Base-by-base conservation (phyloP, 352 stramenopile genomes). In the Pythium apleroticum region DNA sequence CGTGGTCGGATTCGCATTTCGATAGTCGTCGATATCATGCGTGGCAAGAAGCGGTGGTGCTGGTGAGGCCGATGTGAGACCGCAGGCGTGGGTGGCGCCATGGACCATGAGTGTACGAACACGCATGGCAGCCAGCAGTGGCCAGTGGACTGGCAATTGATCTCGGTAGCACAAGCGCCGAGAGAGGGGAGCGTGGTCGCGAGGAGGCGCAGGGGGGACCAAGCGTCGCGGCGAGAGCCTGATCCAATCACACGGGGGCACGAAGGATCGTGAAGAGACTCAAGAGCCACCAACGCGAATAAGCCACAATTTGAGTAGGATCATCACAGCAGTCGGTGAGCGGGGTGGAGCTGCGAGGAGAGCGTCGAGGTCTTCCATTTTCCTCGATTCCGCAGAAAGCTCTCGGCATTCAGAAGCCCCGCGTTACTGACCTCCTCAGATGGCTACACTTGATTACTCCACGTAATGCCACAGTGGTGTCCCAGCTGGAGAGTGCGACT, bases 81-180 rank as follows among this genome's bases (percentile, higher is more conserved):
- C 24, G 28, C 11, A 27, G 55, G 39, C 15, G 10, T 19, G 14
- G 12, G 17, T 22, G 12, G 17, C 24, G 22, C 33, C 30, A 22
- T 48, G 19, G 52, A 60, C 30, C 12, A 11, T 60, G 37, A 59
- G 60, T 41, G 19, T 66, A n/a, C 52, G 60, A n/a, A 56, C 59
- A 27, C 28, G 60, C 60, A 66, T 66, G 24, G 52, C 37, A 24
- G n/a, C n/a, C n/a, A 17, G 9, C 9, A 41, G 33, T 41, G 33
- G 3, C 33, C 33, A 12, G 7, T 41, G 33, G 8, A 12, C 33
- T 41, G 33, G 8, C 12, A 41, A 41, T 17, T 41, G 33, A 41
- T 41, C 33, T 41, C 1, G 3, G 12, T 41, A 41, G 33, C 8
- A 35, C 6, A 11, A 41, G 12, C 33, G 9, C 3, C 8, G 33